phyloP scores from a whole-genome alignment of 129 eudicot species.

The Calendula officinalis region DNA sequence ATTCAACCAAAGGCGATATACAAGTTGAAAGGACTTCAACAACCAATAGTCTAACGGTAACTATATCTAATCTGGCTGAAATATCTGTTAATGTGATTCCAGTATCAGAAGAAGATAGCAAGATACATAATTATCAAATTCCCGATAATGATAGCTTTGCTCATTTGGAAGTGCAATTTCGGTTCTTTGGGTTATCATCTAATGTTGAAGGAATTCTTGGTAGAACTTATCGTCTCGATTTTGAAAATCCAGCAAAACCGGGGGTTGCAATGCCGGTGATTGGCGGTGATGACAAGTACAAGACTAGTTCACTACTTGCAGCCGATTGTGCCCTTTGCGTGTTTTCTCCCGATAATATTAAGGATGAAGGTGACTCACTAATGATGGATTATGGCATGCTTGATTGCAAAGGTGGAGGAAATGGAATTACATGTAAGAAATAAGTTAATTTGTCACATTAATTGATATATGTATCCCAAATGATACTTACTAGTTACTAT shows the following conservation, averaged over 20 bases:
- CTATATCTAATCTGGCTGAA: constrained; percentile 39
- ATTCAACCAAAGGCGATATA: constrained; percentile 30
- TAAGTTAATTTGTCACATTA: constrained; percentile 14
- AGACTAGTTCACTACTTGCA: constrained; percentile 44
- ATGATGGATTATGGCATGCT: constrained; percentile 38
- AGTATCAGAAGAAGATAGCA: constrained; percentile 46
- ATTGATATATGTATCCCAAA: neutral
- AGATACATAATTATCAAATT: constrained; percentile 50
- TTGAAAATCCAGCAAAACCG: constrained; percentile 53
- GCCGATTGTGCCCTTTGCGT: constrained; percentile 46
- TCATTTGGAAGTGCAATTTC: constrained; percentile 52
- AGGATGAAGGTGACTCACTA: constrained; percentile 14
- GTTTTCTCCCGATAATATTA: constrained; percentile 20
- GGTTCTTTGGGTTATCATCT: constrained; percentile 47
- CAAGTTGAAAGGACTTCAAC: constrained; percentile 54
- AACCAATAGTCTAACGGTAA: constrained; percentile 39
- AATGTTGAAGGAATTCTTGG: constrained; percentile 63
- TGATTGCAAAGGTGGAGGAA: constrained; percentile 51
- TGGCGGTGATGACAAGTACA: constrained; percentile 57
- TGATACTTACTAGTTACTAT: neutral
- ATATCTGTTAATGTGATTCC: constrained; percentile 52
- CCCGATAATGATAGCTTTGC: constrained; percentile 50
- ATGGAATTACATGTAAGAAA: constrained; percentile 53
- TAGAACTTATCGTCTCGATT: constrained; percentile 51
- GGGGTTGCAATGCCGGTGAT: constrained; percentile 59